Base-by-base conservation (phyloP, 371 early-diverging fungal genomes). In the Lichtheimia corymbifera region DNA sequence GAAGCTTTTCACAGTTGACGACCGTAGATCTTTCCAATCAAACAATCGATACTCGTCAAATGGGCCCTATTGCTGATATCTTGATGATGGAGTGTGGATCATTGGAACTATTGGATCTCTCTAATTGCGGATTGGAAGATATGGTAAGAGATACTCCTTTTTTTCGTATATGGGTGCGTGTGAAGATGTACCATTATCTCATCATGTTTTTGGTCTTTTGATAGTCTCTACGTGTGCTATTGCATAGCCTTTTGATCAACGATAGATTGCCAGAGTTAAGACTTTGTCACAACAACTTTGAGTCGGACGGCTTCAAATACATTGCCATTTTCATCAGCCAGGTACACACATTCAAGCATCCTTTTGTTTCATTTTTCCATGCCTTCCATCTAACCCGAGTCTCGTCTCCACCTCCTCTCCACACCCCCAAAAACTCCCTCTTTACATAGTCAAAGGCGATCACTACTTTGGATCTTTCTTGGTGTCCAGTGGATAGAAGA, bases 61-160 rank as follows among this genome's bases (percentile, higher is more conserved):
- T 82, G 17, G 83, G 80, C 12, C 86, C 88, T 9, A 73, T 89
- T 20, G 79, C 86, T 30, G 88, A 88, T 61, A 75, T 61, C 47
- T 69, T 78, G 3, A 64, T 70, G 28, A 49, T 78, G 12, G 65
- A 68, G 25, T 69, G 64, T 52, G 70, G 70, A 11, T 18, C 47
- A n/a, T 61, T 78, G 47, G 57, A 47, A 20, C 20, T 20, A 28
- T 45, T 78, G n/a, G 63, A 69, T 52, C 55, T 78, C 24, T 69
- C 73, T 14, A 64, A 69, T 35, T 75, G 75, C 64, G 66, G 62
- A 41, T 24, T 78, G 47, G 70, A 75, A 24, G 75, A 71, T 55
- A 70, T 68, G 57, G 78, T 78, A 67, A 59, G 41, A 35, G 22
- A 49, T 24, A 22, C 44, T 57, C 43, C 14, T 55, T 55, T 55